A percentile compares a stretch with the other conserved stretches of the same genome.
Evolutionary conservation across 768 basidiomycete genomes (phyloP).

Genomic region (Cystofilobasidium ferigula): DNA sequence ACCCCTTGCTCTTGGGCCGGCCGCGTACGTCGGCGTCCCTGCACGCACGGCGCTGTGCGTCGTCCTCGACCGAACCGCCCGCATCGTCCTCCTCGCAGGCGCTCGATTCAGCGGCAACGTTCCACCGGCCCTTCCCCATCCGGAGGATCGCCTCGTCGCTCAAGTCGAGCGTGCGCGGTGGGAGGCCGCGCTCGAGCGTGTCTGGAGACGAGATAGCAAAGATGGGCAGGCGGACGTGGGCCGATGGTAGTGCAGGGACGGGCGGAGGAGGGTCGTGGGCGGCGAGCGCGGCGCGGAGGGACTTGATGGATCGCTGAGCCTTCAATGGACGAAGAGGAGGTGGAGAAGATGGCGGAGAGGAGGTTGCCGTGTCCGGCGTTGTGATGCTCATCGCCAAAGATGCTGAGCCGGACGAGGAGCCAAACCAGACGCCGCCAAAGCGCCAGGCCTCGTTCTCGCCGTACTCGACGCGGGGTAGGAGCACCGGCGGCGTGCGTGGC

Average conservation of each 20-base stretch:
- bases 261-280: not conserved
- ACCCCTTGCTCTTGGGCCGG: not conserved
- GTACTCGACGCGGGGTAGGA: not conserved
- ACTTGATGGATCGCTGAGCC: constrained; percentile 11
- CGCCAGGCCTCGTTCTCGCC: constrained; percentile 5
- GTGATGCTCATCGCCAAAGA: not conserved
- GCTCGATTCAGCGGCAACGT: not conserved
- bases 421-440: not conserved
- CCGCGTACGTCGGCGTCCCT: not conserved
- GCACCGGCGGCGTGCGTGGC: not conserved
- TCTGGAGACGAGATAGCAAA: constrained; percentile 7
- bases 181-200: constrained; percentile 1
- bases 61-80: too few species aligned
- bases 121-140: not conserved
- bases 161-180: not conserved
- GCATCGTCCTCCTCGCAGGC: not conserved
- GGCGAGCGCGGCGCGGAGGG: not conserved
- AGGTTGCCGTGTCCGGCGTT: not conserved
- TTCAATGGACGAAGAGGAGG: not conserved
- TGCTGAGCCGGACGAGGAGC: not conserved
- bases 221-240: not conserved
- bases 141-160: not conserved
- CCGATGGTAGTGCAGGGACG: not conserved
- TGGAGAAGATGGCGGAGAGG: not conserved
- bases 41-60: not conserved